A percentile compares a stretch with the other conserved stretches of the same genome.
phyloP scores from a whole-genome alignment of 192 early-diverging fungal genomes.

The Globomyces pollinis-pini region DNA sequence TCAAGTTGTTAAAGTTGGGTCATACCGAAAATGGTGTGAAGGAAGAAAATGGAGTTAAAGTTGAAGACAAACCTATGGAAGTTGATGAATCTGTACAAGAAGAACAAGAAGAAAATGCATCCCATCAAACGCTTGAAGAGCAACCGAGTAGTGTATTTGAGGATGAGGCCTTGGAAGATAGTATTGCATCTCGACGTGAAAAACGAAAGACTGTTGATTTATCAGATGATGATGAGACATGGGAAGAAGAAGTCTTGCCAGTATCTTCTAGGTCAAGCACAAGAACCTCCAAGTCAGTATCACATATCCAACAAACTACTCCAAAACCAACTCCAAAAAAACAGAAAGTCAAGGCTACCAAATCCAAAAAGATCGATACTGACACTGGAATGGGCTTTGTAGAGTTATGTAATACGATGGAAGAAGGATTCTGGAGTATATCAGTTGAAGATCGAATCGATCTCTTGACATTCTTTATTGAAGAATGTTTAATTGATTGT shows the following conservation, averaged over 20 bases:
- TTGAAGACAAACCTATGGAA: slow-evolving; percentile 12
- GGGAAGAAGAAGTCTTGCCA: neutral
- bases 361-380: slow-evolving; percentile 4
- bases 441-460: slow-evolving; percentile 32
- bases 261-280: neutral
- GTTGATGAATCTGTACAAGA: neutral
- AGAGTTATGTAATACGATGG: slow-evolving; percentile 8
- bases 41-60: slow-evolving; percentile 12
- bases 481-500: slow-evolving; percentile 44
- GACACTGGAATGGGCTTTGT: slow-evolving; percentile 18
- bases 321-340: slow-evolving; percentile 9
- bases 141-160: neutral
- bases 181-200: neutral
- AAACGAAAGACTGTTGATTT: slow-evolving; percentile 1
- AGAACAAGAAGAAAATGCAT: too few relatives aligned
- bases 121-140: neutral
- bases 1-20: slow-evolving; percentile 10
- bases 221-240: slow-evolving; percentile 2
- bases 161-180: neutral
- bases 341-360: neutral
- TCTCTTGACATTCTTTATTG: slow-evolving; percentile 57
- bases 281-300: neutral
- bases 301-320: neutral
- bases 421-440: slow-evolving; percentile 36
- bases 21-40: slow-evolving; percentile 7